These are phyloP conservation scores for Neophaeococcomyces mojaviensis DNA, from an alignment of 2,329 filamentous ascomycete genomes.

Conservation along the genomic window DNA sequence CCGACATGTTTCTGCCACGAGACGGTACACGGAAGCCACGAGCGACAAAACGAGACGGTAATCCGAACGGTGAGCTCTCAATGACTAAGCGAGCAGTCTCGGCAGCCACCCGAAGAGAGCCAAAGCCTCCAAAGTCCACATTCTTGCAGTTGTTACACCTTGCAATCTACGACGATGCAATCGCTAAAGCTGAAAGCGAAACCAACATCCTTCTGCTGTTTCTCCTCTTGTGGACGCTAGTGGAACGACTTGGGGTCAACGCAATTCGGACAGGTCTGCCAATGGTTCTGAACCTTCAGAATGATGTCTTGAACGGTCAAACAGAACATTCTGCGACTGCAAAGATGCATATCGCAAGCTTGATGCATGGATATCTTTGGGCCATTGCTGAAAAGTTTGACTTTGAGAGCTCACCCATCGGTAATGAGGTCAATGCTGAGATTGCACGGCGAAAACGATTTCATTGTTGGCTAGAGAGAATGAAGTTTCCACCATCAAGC, in stretches of 20 bases:
- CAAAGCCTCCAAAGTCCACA: slow-evolving; percentile 52
- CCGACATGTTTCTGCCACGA: slow-evolving; percentile 57
- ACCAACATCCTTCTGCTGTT: slow-evolving; percentile 71
- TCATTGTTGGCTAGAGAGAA: slow-evolving; percentile 68
- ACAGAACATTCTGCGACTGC: slow-evolving; percentile 53
- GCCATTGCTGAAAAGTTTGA: slow-evolving; percentile 68
- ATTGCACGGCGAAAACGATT: slow-evolving; percentile 66
- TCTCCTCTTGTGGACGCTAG: slow-evolving; percentile 65
- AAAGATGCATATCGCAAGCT: slow-evolving; percentile 71
- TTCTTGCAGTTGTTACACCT: slow-evolving; percentile 80
- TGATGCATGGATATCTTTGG: slow-evolving; percentile 88
- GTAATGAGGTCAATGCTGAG: slow-evolving; percentile 65
- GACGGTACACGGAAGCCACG: slow-evolving; percentile 44
- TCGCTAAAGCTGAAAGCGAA: slow-evolving; percentile 65
- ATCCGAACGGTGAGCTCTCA: slow-evolving; percentile 28
- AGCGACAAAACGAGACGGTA: slow-evolving; percentile 36
- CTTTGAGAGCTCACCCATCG: slow-evolving; percentile 62
- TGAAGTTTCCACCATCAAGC: slow-evolving; percentile 61
- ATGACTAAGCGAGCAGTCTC: slow-evolving; percentile 59
- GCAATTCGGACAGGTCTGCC: slow-evolving; percentile 69
- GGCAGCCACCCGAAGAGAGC: slow-evolving; percentile 56
- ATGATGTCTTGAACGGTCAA: slow-evolving; percentile 53
- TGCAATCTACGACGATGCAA: slow-evolving; percentile 78
- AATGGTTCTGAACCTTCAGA: slow-evolving; percentile 83
- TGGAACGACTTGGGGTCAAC: slow-evolving; percentile 73